Evolutionary conservation across 768 basidiomycete species (phyloP).

Genomic region (Heimioporus sp.): DNA sequence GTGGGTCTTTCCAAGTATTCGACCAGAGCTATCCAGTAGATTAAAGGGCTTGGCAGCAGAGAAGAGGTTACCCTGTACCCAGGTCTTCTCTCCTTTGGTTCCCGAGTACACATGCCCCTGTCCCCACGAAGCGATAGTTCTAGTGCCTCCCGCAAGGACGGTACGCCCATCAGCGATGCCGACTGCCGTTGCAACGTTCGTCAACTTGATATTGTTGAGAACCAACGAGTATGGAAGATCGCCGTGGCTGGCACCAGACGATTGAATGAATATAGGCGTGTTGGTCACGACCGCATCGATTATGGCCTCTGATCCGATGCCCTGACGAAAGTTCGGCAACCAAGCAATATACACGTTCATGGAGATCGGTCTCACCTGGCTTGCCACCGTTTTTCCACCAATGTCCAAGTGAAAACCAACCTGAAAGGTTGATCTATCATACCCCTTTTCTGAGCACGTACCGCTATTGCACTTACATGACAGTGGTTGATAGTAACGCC

Average conservation of each 20-base stretch:
- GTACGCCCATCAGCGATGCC: constrained; percentile 28
- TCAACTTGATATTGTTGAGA: constrained; percentile 35
- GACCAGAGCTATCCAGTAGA: constrained; percentile 56
- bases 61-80: constrained; percentile 48
- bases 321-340: constrained; percentile 23
- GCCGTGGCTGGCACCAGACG: constrained; percentile 31
- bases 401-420: constrained; percentile 47
- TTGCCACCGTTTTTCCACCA: constrained; percentile 31
- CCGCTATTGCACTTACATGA: constrained; percentile 8
- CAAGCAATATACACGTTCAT: not conserved
- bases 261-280: constrained; percentile 43
- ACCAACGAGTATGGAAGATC: constrained; percentile 33
- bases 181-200: constrained; percentile 34
- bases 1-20: constrained; percentile 58
- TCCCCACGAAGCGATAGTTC: constrained; percentile 53
- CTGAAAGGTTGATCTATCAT: constrained; percentile 5
- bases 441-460: not conserved
- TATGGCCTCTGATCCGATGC: constrained; percentile 41
- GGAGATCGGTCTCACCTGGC: constrained; percentile 28
- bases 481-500: constrained; percentile 45
- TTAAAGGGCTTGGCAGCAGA: constrained; percentile 48
- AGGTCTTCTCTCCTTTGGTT: constrained; percentile 40
- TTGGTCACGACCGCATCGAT: constrained; percentile 47
- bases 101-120: constrained; percentile 73
- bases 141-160: constrained; percentile 36